phyloP scores from a whole-genome alignment of 2,329 filamentous ascomycete genomes.

The Dactylellina drechsleri region DNA sequence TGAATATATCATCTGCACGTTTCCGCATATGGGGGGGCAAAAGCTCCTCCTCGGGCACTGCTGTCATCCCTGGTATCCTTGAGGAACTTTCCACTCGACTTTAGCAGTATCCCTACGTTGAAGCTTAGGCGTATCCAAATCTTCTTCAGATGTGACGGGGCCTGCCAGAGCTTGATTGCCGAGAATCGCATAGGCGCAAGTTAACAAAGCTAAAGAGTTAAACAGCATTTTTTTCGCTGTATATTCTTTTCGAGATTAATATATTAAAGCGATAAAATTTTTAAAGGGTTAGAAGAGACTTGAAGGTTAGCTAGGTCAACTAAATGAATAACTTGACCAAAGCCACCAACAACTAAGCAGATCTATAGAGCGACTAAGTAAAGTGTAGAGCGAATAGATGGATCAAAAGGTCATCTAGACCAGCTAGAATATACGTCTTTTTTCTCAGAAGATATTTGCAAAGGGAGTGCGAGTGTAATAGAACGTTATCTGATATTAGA shows the following conservation, averaged over 20 bases:
- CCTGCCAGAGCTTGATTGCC: background rate
- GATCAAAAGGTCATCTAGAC: too few species aligned
- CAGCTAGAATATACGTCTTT: too few species aligned
- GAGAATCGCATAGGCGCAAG: background rate
- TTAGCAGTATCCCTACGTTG: background rate
- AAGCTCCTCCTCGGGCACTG: conserved; percentile 6
- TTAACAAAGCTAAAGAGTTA: background rate
- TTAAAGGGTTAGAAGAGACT: too few species aligned
- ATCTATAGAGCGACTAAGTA: too few species aligned
- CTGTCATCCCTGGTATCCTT: conserved; percentile 21
- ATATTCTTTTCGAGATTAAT: background rate
- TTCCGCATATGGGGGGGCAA: conserved; percentile 4
- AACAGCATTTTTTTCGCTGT: background rate
- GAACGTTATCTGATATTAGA: too few species aligned
- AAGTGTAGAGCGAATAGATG: too few species aligned
- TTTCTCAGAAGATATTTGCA: too few species aligned
- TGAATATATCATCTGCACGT: conserved; percentile 13
- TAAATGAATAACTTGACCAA: too few species aligned
- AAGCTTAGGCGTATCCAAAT: background rate
- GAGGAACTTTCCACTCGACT: conserved; percentile 16
- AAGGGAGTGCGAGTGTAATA: too few species aligned
- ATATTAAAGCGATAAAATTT: too few species aligned
- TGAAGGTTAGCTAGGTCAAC: too few species aligned
- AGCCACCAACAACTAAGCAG: too few species aligned
- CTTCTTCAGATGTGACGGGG: background rate